Conservation (phyloP, 2,329 filamentous ascomycete genomes). For the Huntiella bhutanensis region DNA sequence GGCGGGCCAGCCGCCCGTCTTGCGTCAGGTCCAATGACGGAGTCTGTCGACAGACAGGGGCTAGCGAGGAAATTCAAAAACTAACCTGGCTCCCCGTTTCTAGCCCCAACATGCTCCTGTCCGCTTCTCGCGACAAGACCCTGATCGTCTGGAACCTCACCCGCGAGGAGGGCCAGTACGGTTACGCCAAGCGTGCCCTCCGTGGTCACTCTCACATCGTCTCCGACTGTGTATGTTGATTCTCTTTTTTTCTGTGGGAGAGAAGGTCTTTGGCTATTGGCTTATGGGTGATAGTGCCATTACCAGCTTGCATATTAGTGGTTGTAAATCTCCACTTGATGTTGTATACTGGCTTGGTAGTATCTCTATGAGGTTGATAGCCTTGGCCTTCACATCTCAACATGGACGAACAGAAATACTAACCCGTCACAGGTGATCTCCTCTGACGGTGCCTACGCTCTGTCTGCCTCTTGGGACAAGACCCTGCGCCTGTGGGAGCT, state of each 20-base stretch:
- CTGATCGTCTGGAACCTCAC: slow-evolving; percentile 99
- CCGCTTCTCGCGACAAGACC: slow-evolving; percentile 91
- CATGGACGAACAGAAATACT: slow-evolving; percentile 6
- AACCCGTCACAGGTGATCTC: slow-evolving; percentile 65
- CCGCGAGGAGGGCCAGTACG: slow-evolving; percentile 94
- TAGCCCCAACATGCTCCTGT: slow-evolving; percentile 99
- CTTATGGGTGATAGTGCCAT: too few relatives aligned
- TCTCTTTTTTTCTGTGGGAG: background rate
- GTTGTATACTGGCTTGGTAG: too few relatives aligned
- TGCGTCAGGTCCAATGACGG: too few relatives aligned
- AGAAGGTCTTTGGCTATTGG: too few relatives aligned
- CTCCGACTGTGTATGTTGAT: slow-evolving; percentile 86
- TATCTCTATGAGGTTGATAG: too few relatives aligned
- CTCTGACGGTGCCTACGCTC: slow-evolving; percentile 96
- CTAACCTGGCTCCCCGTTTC: slow-evolving; percentile 12
- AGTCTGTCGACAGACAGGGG: too few relatives aligned
- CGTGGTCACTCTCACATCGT: slow-evolving; percentile 99
- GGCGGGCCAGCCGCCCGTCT: too few relatives aligned
- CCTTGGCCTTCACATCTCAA: background rate
- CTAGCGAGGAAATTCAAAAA: background rate
- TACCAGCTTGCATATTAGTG: too few relatives aligned
- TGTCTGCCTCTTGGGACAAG: slow-evolving; percentile 99
- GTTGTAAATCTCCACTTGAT: too few relatives aligned
- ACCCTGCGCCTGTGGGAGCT: slow-evolving; percentile 99
- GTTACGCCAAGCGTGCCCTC: slow-evolving; percentile 97